Base-by-base conservation (phyloP, 2,329 filamentous ascomycete genomes). In the Aspergillus unguis region DNA sequence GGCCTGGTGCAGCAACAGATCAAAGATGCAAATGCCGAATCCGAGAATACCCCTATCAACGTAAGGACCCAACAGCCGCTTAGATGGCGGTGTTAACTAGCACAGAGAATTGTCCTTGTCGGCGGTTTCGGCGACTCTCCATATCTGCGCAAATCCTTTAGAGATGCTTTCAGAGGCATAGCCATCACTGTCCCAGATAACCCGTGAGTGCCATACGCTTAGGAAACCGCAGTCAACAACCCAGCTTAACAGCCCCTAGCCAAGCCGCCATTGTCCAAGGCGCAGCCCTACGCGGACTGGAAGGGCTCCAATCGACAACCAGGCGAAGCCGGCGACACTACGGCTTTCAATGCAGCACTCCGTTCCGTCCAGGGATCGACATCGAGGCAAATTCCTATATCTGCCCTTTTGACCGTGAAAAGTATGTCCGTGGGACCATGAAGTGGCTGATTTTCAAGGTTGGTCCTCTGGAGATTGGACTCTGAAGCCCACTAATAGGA, bases 211-310 rank as follows among this genome's bases (percentile, higher is more conserved):
- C 17, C 17, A 17, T 17, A 17, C 17, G 17, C 17, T 17, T 17
- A 17, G 1, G 17, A 17, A 17, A 17, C 17, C 17, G 17, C 17
- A 17, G 17, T 17, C 17, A 17, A 17, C 17, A 37, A 44, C 29
- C 28, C 38, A 9, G 10, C 8, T 26, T n/a, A 5, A 23, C n/a
- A 26, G n/a, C 8, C n/a, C 10, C 6, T 44, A 55, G 53, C 5
- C 53, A 55, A 45, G 53, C 53, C 3, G 45, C 53, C 1, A 55
- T 55, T 23, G 53, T 52, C 2, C 53, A 55, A 38, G 49, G 53
- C 3, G 53, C 53, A 3, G 41, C 48, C 5, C 45, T 55, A 3
- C 38, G 53, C 11, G 53, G 53, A 6, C 29, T 55, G 17, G 41
- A 46, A 6, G 53, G 53, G 4, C 26, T 55, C 4, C 40, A 27